A percentile compares a stretch with the other conserved stretches of the same genome.
phyloP scores from a whole-genome alignment of 805 yeast species.

The Ogataea sp. region DNA sequence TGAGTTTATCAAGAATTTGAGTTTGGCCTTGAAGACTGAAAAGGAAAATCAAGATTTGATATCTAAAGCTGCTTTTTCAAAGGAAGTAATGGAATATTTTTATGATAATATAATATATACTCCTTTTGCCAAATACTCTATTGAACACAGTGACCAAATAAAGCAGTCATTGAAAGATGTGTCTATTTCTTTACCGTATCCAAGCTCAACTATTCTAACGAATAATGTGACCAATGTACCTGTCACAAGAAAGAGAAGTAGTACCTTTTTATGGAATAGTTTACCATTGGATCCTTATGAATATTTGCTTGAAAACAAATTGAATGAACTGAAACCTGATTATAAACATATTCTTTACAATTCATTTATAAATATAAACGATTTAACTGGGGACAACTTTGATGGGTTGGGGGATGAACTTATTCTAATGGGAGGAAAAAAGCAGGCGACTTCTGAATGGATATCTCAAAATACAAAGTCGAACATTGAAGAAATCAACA shows the following conservation, averaged over 20 bases:
- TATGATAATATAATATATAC: slow-evolving; percentile 59
- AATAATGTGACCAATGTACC: slow-evolving; percentile 4
- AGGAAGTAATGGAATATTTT: slow-evolving; percentile 44
- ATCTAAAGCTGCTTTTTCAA: slow-evolving; percentile 16
- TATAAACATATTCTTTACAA: slow-evolving; percentile 8
- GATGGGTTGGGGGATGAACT: neutral
- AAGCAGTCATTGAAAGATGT: slow-evolving; percentile 11
- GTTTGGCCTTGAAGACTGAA: slow-evolving; percentile 17
- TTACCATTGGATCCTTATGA: slow-evolving; percentile 27
- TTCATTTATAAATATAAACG: slow-evolving; percentile 14
- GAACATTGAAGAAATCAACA: slow-evolving; percentile 10
- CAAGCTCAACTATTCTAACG: slow-evolving; percentile 14
- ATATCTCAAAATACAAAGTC: slow-evolving; percentile 6
- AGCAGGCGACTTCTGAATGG: slow-evolving; percentile 4
- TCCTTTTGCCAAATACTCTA: slow-evolving; percentile 39
- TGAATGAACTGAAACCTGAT: slow-evolving; percentile 15
- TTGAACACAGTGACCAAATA: slow-evolving; percentile 15
- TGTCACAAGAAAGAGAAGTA: slow-evolving; percentile 15
- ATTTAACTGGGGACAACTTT: neutral
- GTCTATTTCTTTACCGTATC: slow-evolving; percentile 18
- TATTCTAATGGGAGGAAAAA: neutral
- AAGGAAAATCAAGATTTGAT: slow-evolving; percentile 9
- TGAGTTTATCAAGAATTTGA: slow-evolving; percentile 44
- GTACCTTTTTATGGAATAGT: slow-evolving; percentile 22
- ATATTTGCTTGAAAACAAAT: slow-evolving; percentile 22